These are phyloP conservation scores for Aspergillus costaricaensis DNA, from an alignment of 2,329 filamentous ascomycete species.

Conservation along the genomic window DNA sequence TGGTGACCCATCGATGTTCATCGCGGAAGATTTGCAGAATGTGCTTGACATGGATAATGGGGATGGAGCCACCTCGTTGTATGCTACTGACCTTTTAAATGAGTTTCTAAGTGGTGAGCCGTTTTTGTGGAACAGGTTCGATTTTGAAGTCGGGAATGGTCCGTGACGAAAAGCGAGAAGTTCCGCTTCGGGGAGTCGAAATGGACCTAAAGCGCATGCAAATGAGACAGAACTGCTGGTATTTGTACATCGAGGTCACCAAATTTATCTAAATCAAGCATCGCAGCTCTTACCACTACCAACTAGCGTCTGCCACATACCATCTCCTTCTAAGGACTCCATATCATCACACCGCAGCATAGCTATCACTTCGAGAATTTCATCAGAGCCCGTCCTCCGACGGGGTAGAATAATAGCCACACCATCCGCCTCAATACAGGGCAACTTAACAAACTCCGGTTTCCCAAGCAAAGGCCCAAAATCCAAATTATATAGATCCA, in stretches of 20 bases:
- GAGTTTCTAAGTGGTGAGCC: not conserved
- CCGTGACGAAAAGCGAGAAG: no score
- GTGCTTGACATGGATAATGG: not conserved
- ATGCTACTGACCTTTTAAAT: not conserved
- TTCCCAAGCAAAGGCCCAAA: slow-evolving; percentile 12
- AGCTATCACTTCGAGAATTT: slow-evolving; percentile 4
- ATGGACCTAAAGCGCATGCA: no score
- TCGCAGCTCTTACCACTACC: no score
- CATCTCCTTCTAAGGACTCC: slow-evolving; percentile 3
- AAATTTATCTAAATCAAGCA: no score
- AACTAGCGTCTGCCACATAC: not conserved
- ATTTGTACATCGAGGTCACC: no score
- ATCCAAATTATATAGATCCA: slow-evolving; percentile 2
- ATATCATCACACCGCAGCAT: slow-evolving; percentile 9
- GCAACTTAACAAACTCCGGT: slow-evolving; percentile 10
- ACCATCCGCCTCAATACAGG: slow-evolving; percentile 15
- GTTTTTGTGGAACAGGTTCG: slow-evolving; percentile 2
- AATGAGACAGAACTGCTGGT: no score
- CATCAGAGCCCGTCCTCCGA: not conserved
- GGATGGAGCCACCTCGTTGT: not conserved
- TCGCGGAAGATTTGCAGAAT: not conserved
- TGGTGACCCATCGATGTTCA: not conserved
- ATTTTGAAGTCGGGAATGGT: not conserved
- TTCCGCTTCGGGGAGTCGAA: no score
- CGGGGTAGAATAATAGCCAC: slow-evolving; percentile 2